Conservation (phyloP, 2,329 filamentous ascomycete species). For the Phyllosticta ampelicida region DNA sequence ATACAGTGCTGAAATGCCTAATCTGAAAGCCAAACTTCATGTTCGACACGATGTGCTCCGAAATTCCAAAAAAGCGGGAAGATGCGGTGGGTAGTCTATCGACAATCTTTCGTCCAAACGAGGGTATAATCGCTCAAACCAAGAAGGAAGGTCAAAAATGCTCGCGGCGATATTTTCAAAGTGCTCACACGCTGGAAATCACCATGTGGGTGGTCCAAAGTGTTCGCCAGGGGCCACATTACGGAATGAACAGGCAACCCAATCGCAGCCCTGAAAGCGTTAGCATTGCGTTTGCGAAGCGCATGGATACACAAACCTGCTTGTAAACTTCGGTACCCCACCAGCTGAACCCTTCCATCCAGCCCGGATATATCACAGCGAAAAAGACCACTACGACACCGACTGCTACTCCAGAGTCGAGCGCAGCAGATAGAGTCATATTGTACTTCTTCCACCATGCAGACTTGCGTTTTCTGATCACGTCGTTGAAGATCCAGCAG, state of each 20-base stretch:
- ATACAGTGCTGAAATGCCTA: neutral
- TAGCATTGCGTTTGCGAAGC: neutral
- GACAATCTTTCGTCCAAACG: conserved; percentile 1
- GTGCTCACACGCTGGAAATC: neutral
- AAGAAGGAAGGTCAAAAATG: neutral
- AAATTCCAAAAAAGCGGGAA: neutral
- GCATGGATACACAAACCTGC: conserved; percentile 31
- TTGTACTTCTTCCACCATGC: conserved; percentile 89
- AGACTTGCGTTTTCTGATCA: conserved; percentile 55
- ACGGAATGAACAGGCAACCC: conserved; percentile 66
- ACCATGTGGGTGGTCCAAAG: conserved; percentile 27
- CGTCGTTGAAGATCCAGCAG: conserved; percentile 74
- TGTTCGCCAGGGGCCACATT: conserved; percentile 35
- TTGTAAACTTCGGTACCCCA: conserved; percentile 86
- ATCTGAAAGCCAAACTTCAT: neutral
- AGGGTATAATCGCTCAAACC: neutral
- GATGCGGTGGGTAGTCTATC: conserved; percentile 7
- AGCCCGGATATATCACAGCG: conserved; percentile 71
- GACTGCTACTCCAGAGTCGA: conserved; percentile 74
- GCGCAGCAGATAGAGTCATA: conserved; percentile 73
- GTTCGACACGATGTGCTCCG: neutral
- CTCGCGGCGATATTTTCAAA: neutral
- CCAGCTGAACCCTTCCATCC: conserved; percentile 64
- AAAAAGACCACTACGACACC: conserved; percentile 79
- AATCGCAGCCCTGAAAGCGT: conserved; percentile 56